Conservation (phyloP, 179 eudicot species). For the Camellia oleifera region DNA sequence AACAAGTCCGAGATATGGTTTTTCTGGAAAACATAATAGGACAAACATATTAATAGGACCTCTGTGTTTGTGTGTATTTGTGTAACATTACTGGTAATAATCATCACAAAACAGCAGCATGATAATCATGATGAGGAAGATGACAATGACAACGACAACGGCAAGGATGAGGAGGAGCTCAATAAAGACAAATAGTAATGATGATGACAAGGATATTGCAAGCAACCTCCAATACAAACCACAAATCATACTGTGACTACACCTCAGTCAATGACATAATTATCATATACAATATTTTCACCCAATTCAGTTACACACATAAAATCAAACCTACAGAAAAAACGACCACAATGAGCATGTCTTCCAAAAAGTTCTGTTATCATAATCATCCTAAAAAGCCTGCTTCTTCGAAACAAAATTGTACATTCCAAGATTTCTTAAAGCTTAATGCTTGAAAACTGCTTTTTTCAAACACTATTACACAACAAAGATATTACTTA, state of each 20-base stretch:
- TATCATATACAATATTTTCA: neutral
- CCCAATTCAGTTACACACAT: neutral
- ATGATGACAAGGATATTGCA: neutral
- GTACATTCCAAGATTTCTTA: neutral
- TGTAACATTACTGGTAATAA: neutral
- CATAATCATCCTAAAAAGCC: neutral
- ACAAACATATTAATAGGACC: neutral
- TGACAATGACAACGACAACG: neutral
- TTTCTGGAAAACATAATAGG: neutral
- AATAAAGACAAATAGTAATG: neutral
- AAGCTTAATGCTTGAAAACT: neutral
- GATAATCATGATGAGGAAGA: neutral
- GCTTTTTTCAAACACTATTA: no score
- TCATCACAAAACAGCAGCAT: neutral
- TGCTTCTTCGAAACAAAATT: neutral
- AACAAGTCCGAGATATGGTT: neutral
- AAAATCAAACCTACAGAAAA: neutral
- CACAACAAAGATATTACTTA: no score
- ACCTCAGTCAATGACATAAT: neutral
- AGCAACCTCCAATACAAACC: neutral
- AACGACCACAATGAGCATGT: neutral
- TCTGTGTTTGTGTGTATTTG: neutral
- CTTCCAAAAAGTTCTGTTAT: slow-evolving; percentile 1
- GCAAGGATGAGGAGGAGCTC: neutral
- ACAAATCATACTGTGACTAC: neutral